These are phyloP conservation scores for Paramecium pentaurelia DNA, from an alignment of 73 alveolate genomes.

Conservation along the genomic window DNA sequence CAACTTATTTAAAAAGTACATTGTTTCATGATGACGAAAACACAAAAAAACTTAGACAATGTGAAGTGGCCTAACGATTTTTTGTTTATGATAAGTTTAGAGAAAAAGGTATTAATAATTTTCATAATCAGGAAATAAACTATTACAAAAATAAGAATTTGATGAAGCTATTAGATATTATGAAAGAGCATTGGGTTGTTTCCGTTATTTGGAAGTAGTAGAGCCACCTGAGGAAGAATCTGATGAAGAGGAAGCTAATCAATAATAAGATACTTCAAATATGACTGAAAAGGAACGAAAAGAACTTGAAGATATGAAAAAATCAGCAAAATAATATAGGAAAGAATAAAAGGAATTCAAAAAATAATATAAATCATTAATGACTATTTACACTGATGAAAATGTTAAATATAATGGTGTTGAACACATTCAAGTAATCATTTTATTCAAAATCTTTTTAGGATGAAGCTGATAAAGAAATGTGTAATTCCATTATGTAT, in stretches of 20 bases:
- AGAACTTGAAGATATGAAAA: conserved; percentile 46
- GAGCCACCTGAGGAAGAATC: conserved; percentile 49
- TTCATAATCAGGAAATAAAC: conserved; percentile 12
- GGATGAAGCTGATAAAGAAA: conserved; percentile 56
- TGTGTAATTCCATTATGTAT: conserved; percentile 46
- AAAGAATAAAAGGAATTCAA: conserved; percentile 60
- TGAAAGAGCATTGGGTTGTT: conserved; percentile 63
- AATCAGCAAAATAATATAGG: conserved; percentile 48
- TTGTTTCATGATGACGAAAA: conserved; percentile 60
- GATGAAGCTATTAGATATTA: conserved; percentile 58
- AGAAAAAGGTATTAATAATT: conserved; percentile 44
- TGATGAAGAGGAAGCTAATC: conserved; percentile 52
- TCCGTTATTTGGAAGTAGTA: conserved; percentile 46
- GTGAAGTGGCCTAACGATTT: conserved; percentile 58
- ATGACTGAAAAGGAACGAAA: conserved; percentile 38
- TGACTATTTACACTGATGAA: conserved; percentile 60
- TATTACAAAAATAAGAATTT: conserved; percentile 16
- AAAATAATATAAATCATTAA: conserved; percentile 55
- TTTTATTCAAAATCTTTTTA: neutral
- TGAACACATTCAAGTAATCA: conserved; percentile 20
- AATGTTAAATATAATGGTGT: conserved; percentile 45
- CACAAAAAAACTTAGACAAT: conserved; percentile 46
- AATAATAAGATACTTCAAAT: neutral
- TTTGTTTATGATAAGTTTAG: conserved; percentile 60
- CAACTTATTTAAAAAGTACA: conserved; percentile 53